These are phyloP conservation scores for Termitomyces sp. DNA, from an alignment of 768 basidiomycete genomes.

Conservation along the genomic window DNA sequence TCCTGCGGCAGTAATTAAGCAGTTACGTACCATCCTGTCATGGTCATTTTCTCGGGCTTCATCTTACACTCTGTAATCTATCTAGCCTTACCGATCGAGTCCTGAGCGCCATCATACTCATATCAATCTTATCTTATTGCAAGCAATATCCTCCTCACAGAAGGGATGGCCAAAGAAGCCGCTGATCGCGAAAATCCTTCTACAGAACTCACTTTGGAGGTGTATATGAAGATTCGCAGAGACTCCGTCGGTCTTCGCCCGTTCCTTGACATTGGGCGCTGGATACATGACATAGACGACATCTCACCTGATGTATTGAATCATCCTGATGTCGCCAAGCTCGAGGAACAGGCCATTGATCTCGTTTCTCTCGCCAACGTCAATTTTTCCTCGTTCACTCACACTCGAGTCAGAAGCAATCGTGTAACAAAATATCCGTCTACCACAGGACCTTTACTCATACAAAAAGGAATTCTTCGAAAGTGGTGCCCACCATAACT, in stretches of 20 bases:
- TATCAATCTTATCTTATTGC: neutral
- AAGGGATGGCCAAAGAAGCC: slow-evolving; percentile 5
- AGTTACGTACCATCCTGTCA: neutral
- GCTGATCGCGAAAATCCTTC: slow-evolving; percentile 7
- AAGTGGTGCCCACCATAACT: slow-evolving; percentile 6
- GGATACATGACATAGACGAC: slow-evolving; percentile 2
- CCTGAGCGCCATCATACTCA: neutral
- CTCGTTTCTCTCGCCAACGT: too few relatives aligned
- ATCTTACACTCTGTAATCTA: neutral
- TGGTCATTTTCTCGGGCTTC: neutral
- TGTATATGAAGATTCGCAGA: slow-evolving; percentile 5
- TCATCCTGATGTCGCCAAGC: neutral
- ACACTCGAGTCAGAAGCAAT: too few relatives aligned
- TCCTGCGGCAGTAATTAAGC: slow-evolving; percentile 1
- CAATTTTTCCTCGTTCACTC: neutral
- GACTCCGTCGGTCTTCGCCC: slow-evolving; percentile 6
- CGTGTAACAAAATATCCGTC: too few relatives aligned
- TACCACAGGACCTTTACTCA: neutral
- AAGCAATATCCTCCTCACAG: slow-evolving; percentile 1
- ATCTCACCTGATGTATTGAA: slow-evolving; percentile 1
- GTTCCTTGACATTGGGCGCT: slow-evolving; percentile 8
- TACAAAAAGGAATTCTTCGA: slow-evolving; percentile 1
- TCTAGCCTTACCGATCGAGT: slow-evolving; percentile 2
- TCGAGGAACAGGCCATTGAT: neutral
- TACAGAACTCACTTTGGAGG: slow-evolving; percentile 1